phyloP scores from a whole-genome alignment of 108 stramenopile genomes.

The Parietichytrium sp. region DNA sequence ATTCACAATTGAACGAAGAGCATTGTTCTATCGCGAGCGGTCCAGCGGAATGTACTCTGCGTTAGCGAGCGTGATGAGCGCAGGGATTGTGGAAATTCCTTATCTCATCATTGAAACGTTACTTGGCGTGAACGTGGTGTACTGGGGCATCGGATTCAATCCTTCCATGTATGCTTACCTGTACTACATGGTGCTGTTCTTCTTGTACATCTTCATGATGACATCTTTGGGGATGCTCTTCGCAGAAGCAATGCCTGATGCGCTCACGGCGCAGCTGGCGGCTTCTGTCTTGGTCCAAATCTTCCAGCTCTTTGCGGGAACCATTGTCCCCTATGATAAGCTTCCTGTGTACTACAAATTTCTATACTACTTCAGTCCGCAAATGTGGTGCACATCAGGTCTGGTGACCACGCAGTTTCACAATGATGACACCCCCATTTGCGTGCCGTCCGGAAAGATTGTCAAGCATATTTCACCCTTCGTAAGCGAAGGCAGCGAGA shows the following conservation, averaged over 20 bases:
- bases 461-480: too few species aligned
- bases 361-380: too few species aligned
- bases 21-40: constrained; percentile 63
- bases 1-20: too few species aligned
- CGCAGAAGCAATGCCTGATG: not conserved
- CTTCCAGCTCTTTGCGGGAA: constrained; percentile 18
- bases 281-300: not conserved
- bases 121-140: not conserved
- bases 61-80: not conserved
- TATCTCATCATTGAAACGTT: not conserved
- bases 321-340: too few species aligned
- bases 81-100: not conserved
- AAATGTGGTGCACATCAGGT: too few species aligned
- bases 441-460: too few species aligned
- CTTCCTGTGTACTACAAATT: too few species aligned
- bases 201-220: not conserved
- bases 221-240: not conserved
- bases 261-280: not conserved
- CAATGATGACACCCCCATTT: too few species aligned
- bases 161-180: not conserved
- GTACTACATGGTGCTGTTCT: not conserved
- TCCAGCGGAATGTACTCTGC: constrained; percentile 53
- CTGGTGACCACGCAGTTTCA: too few species aligned
- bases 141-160: constrained; percentile 18
- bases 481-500: too few species aligned